Percentiles rank a stretch among this genome's conserved stretches.
phyloP scores from a whole-genome alignment of 1,284 basidiomycete species.

The Pseudozyma flocculosa region DNA sequence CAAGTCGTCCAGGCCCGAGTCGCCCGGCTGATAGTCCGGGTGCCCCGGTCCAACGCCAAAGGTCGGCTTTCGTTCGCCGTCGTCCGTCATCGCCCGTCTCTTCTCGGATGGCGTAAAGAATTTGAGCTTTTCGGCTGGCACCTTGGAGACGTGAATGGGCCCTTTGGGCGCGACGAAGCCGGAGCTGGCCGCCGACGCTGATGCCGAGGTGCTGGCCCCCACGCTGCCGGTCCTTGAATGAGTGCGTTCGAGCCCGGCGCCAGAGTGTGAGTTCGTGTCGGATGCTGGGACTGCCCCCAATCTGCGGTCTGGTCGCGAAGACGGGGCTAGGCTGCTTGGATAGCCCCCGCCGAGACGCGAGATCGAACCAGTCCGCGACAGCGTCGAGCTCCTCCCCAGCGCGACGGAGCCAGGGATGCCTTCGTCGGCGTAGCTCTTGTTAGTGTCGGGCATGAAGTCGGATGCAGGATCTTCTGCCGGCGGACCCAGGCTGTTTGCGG shows the following conservation, averaged over 20 bases:
- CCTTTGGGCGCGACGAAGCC: slow-evolving; percentile 26
- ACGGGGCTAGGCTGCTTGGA: slow-evolving; percentile 17
- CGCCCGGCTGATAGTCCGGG: slow-evolving; percentile 27
- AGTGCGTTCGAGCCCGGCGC: slow-evolving; percentile 1
- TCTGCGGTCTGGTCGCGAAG: neutral
- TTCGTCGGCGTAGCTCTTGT: slow-evolving; percentile 23
- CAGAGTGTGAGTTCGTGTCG: neutral
- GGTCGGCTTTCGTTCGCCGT: slow-evolving; percentile 2
- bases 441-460: slow-evolving; percentile 37
- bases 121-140: slow-evolving; percentile 24
- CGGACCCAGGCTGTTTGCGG: slow-evolving; percentile 5
- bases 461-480: slow-evolving; percentile 17
- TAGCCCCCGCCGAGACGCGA: slow-evolving; percentile 7
- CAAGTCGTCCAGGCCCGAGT: slow-evolving; percentile 51
- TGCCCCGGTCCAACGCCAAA: slow-evolving; percentile 11
- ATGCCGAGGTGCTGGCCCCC: slow-evolving; percentile 18
- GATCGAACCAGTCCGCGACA: slow-evolving; percentile 8
- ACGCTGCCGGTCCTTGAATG: slow-evolving; percentile 4
- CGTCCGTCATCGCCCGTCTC: slow-evolving; percentile 2
- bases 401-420: slow-evolving; percentile 1
- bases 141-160: slow-evolving; percentile 26
- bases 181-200: slow-evolving; percentile 21
- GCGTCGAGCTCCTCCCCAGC: slow-evolving; percentile 1
- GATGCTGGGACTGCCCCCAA: neutral
- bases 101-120: slow-evolving; percentile 31